A percentile compares a stretch with the other conserved stretches of the same genome.
These are phyloP conservation scores for Naganishia antarctica DNA, from an alignment of 768 basidiomycete species.

Conservation along the genomic window DNA sequence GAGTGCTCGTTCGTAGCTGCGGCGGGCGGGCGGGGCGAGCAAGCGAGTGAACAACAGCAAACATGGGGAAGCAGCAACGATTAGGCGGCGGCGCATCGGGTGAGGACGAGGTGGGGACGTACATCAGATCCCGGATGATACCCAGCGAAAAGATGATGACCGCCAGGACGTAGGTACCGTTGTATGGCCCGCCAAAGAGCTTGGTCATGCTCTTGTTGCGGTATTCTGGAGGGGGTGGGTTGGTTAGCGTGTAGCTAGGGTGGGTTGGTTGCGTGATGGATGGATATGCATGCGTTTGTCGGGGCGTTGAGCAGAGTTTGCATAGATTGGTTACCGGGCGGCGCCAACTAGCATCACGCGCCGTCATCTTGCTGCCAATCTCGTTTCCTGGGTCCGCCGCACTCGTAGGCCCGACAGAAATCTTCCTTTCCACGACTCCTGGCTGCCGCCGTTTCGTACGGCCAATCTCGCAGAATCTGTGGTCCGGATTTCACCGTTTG, in stretches of 20 bases:
- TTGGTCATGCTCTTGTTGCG: slow-evolving; percentile 82
- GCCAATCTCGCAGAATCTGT: no score
- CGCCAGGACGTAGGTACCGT: slow-evolving; percentile 84
- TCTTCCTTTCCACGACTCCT: no score
- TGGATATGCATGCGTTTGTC: neutral
- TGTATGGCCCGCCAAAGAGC: slow-evolving; percentile 64
- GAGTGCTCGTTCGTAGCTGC: slow-evolving; percentile 71
- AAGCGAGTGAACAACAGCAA: neutral
- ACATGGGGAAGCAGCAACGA: neutral
- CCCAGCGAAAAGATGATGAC: slow-evolving; percentile 78
- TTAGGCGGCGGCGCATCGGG: neutral
- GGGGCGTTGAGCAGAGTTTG: neutral
- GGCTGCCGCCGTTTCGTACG: no score
- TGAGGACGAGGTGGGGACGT: slow-evolving; percentile 45
- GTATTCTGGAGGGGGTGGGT: slow-evolving; percentile 56
- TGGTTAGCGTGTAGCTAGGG: neutral
- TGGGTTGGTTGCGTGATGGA: neutral
- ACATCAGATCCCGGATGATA: slow-evolving; percentile 79
- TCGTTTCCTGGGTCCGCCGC: no score
- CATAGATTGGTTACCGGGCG: no score
- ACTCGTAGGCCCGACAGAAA: no score
- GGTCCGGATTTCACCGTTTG: no score
- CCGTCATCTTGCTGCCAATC: no score
- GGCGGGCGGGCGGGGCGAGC: neutral
- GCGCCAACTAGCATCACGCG: no score